Percentiles rank a stretch among this genome's conserved stretches.
Evolutionary conservation across 768 basidiomycete genomes (phyloP).

Genomic region (Serpula lacrymans): DNA sequence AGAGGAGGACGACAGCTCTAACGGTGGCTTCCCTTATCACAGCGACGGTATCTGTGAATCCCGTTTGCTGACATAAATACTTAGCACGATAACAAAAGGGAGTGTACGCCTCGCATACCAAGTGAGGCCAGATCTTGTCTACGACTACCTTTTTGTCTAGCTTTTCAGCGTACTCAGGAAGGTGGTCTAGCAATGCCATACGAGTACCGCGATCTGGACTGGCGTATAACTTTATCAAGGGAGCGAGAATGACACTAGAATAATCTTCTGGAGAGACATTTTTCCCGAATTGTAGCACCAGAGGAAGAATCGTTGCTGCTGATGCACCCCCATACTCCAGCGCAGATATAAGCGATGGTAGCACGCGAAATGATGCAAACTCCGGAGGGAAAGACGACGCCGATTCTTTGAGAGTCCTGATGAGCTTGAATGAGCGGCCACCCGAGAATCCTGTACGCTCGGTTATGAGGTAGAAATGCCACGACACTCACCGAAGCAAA

Average conservation of each 20-base stretch:
- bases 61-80: conserved; percentile 67
- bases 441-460: background rate
- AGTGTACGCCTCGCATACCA: conserved; percentile 46
- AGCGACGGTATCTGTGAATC: conserved; percentile 92
- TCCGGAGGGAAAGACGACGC: conserved; percentile 79
- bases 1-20: conserved; percentile 78
- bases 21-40: conserved; percentile 94
- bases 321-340: conserved; percentile 77
- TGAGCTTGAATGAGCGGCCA: background rate
- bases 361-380: conserved; percentile 80
- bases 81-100: background rate
- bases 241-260: conserved; percentile 59
- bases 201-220: conserved; percentile 91
- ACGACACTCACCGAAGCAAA: conserved; percentile 56
- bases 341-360: conserved; percentile 80
- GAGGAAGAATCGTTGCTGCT: conserved; percentile 74
- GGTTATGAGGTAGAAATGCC: background rate
- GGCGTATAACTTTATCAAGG: conserved; percentile 79
- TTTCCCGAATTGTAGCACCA: conserved; percentile 78
- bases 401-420: conserved; percentile 75
- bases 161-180: conserved; percentile 82
- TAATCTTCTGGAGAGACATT: conserved; percentile 72
- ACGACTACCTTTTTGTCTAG: conserved; percentile 81
- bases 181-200: conserved; percentile 88
- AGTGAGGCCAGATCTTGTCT: conserved; percentile 89